Base-by-base conservation (phyloP, 2,329 filamentous ascomycete species). In the Periconia sp. region DNA sequence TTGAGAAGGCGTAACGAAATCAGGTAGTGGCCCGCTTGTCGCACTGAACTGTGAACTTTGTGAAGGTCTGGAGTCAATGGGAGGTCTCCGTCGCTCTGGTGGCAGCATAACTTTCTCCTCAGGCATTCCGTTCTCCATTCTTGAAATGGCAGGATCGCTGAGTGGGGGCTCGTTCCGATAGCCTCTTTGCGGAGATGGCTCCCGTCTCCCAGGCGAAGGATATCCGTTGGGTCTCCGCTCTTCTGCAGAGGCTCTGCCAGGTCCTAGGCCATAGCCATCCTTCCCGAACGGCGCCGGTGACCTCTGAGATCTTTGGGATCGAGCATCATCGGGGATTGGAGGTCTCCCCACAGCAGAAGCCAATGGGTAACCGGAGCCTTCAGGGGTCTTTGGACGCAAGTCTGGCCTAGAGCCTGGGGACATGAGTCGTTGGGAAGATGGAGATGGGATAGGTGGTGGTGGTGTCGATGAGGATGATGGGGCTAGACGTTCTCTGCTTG, bases 31-130 rank as follows among this genome's bases (percentile, higher is more conserved):
- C 17, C 65, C 64, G 47, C 61, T 70, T 44, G 52, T 61, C n/a
- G 61, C 41, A 52, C 64, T 70, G 14, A 60, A 56, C 49, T 68
- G 63, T 6, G 66, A 68, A 30, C 56, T 45, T 14, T 66, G 62
- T 23, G 69, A 66, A 27, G 64, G 61, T 10, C 65, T 57, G n/a
- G 65, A 80, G 54, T 87, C 82, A 84, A 90, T 88, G 0, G 86
- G 85, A 1, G 87, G 87, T 46, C 87, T 77, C 68, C 81, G 85
- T 56, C 87, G 79, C 61, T 88, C 85, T 0, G 87, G 23, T 8
- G 23, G 87, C 1, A 71, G 68, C 30, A 52, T 53, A 37, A 55
- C 58, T 6, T 37, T 37, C 37, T 70, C 67, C 31, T 71, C 69
- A 48, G 59, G 53, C 9, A 58, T 49, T 46, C 52, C 17, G 13